Conservation (phyloP, 441 rosid genomes). For the Brassica balearica region DNA sequence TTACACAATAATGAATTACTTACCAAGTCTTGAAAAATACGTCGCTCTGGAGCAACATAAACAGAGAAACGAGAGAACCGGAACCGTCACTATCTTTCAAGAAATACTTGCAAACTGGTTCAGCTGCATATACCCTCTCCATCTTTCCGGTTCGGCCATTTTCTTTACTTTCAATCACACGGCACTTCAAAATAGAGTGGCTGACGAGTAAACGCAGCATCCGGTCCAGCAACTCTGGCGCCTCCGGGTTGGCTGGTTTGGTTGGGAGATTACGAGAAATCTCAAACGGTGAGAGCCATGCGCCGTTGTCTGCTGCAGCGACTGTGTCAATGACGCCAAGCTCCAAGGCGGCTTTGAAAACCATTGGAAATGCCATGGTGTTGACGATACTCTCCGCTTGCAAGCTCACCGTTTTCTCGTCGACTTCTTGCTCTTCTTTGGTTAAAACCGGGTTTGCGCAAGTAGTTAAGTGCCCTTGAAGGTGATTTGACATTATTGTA, state of each 20-base stretch:
- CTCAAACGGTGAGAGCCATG: not conserved
- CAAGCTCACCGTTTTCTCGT: not conserved
- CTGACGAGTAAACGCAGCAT: not conserved
- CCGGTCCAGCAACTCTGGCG: not conserved
- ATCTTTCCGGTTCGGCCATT: not conserved
- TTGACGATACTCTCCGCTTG: not conserved
- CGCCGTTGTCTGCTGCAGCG: not conserved
- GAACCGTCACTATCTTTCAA: not conserved
- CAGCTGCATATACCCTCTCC: not conserved
- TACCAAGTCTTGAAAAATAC: not conserved
- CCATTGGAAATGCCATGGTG: not conserved
- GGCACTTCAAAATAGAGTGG: not conserved
- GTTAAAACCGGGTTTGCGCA: not conserved
- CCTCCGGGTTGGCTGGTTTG: not conserved
- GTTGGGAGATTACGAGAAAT: not conserved
- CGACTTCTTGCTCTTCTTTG: not conserved
- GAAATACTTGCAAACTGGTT: not conserved
- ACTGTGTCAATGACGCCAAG: not conserved
- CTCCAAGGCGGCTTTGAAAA: not conserved
- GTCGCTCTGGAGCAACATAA: not conserved
- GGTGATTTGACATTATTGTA: not conserved
- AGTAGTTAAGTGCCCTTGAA: not conserved
- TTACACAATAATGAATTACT: not conserved
- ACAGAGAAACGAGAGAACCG: not conserved
- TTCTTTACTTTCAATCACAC: not conserved